Percentiles rank a stretch among this genome's conserved stretches.
These are phyloP conservation scores for Ganoderma meredithae DNA, from an alignment of 1,284 basidiomycete species.

Conservation along the genomic window DNA sequence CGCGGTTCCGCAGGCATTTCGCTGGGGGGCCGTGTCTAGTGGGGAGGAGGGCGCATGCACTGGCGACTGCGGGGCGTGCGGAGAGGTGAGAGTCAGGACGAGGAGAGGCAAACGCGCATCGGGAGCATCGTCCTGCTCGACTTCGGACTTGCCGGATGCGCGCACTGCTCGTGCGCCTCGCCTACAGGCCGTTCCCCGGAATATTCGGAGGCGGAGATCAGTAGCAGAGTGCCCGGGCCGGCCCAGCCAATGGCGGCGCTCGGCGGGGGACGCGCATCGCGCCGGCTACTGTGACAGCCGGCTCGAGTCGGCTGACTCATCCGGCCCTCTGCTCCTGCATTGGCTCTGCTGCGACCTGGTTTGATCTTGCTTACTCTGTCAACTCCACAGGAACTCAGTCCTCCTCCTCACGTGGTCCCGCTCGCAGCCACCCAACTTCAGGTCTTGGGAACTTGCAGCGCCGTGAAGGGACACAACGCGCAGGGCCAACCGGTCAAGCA, in stretches of 20 bases:
- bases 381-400: neutral
- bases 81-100: slow-evolving; percentile 9
- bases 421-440: neutral
- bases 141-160: slow-evolving; percentile 1
- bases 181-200: neutral
- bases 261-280: neutral
- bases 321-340: neutral
- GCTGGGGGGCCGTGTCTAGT: neutral
- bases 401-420: neutral
- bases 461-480: neutral
- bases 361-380: neutral
- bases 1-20: slow-evolving; percentile 41
- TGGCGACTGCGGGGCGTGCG: neutral
- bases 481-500: neutral
- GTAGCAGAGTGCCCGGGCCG: neutral
- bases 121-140: slow-evolving; percentile 1
- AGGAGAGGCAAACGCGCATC: slow-evolving; percentile 7
- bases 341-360: neutral
- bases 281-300: neutral
- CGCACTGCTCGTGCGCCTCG: neutral
- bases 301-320: neutral
- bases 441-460: neutral
- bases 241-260: slow-evolving; percentile 3
- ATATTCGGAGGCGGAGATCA: neutral
- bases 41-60: neutral